These are phyloP conservation scores for Lactarius quietus DNA, from an alignment of 768 basidiomycete species.

Conservation along the genomic window DNA sequence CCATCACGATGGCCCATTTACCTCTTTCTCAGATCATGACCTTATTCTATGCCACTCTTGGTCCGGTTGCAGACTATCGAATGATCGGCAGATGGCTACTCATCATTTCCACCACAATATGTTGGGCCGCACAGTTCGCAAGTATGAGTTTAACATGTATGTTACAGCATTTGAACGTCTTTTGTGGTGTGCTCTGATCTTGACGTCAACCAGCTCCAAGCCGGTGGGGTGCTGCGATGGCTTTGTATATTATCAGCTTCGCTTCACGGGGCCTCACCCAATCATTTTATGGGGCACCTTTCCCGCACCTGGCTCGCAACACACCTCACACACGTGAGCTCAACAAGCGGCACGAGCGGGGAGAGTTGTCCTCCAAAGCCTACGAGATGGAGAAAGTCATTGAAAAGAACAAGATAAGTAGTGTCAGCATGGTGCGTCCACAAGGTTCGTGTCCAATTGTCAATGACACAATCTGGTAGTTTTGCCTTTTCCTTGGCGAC, in stretches of 20 bases:
- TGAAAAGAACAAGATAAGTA: constrained; percentile 82
- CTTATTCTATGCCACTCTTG: constrained; percentile 68
- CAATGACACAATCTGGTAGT: constrained; percentile 37
- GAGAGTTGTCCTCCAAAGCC: constrained; percentile 55
- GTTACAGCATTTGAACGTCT: constrained; percentile 24
- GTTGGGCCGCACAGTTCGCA: constrained; percentile 77
- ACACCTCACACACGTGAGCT: constrained; percentile 58
- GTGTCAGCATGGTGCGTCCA: constrained; percentile 66
- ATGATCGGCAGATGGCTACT: constrained; percentile 77
- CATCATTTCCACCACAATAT: constrained; percentile 63
- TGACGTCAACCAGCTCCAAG: constrained; percentile 45
- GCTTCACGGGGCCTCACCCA: constrained; percentile 77
- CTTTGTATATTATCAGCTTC: constrained; percentile 73
- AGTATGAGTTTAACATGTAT: constrained; percentile 69
- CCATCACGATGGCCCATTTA: too few species aligned
- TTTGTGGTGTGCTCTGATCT: too few species aligned
- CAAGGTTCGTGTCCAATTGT: too few species aligned
- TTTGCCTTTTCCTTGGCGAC: constrained; percentile 75
- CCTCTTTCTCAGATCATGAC: constrained; percentile 57
- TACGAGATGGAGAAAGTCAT: constrained; percentile 74
- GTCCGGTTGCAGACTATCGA: constrained; percentile 66
- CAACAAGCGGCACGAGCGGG: constrained; percentile 52
- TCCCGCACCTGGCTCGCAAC: constrained; percentile 79
- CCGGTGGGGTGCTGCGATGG: constrained; percentile 76
- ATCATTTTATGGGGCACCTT: constrained; percentile 33